Conservation (phyloP, 305 asterid species). For the Solanum hybrid region DNA sequence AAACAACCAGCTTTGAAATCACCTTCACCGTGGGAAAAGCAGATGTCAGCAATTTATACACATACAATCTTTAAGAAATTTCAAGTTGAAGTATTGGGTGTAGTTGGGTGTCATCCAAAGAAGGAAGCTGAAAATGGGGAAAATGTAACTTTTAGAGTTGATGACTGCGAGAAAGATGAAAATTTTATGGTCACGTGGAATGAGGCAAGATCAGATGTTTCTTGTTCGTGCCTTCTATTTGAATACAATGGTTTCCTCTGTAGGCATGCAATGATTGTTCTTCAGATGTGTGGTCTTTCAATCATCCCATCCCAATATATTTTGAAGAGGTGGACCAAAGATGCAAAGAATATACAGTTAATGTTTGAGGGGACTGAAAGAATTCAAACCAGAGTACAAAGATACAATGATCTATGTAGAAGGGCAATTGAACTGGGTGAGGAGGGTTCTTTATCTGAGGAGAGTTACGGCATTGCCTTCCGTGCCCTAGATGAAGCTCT, state of each 20-base stretch:
- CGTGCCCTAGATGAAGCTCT: constrained; percentile 74
- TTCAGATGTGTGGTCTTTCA: constrained; percentile 84
- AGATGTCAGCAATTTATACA: constrained; percentile 74
- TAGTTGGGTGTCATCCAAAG: constrained; percentile 91
- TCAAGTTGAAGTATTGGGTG: constrained; percentile 91
- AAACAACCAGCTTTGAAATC: constrained; percentile 92
- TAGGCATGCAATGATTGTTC: constrained; percentile 87
- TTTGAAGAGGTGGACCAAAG: constrained; percentile 89
- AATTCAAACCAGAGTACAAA: constrained; percentile 58
- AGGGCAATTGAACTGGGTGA: constrained; percentile 78
- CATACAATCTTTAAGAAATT: constrained; percentile 80
- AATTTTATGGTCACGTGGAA: constrained; percentile 66
- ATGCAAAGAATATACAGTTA: constrained; percentile 50
- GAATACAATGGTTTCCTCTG: constrained; percentile 85
- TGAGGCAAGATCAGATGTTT: constrained; percentile 55
- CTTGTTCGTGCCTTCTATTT: constrained; percentile 84
- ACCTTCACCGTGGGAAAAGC: constrained; percentile 97
- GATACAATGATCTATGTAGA: constrained; percentile 79
- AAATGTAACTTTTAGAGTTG: constrained; percentile 48
- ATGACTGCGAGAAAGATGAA: constrained; percentile 76
- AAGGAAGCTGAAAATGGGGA: constrained; percentile 53
- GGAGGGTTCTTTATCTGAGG: constrained; percentile 76
- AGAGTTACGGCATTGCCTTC: constrained; percentile 58
- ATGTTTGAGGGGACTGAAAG: constrained; percentile 47
- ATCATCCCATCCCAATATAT: constrained; percentile 72